phyloP scores from a whole-genome alignment of 202 grass and related monocot genomes.

The Schoenoplectus tabernaemontani region DNA sequence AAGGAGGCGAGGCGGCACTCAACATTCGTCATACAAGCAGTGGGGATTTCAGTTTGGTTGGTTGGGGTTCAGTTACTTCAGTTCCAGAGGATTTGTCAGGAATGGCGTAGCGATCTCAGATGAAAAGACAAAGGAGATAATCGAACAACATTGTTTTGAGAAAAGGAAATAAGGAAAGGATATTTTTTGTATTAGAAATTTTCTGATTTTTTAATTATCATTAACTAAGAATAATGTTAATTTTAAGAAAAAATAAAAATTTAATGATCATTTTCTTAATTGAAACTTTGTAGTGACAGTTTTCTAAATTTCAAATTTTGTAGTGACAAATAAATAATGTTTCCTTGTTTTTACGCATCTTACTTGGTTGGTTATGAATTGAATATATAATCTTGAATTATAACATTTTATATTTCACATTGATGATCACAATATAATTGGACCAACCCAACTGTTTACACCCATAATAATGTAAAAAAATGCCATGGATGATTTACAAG shows the following conservation, averaged over 20 bases:
- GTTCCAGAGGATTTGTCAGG: not conserved
- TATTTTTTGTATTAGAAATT: too few relatives aligned
- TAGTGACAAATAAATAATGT: too few relatives aligned
- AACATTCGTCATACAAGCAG: constrained; percentile 8
- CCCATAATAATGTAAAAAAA: not conserved
- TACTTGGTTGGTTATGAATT: not conserved
- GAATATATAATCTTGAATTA: not conserved
- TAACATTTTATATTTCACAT: not conserved
- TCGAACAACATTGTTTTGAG: too few relatives aligned
- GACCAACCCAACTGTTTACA: not conserved
- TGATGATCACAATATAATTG: not conserved
- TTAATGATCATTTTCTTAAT: too few relatives aligned
- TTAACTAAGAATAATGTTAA: too few relatives aligned
- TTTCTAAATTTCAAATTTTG: too few relatives aligned
- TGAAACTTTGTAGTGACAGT: too few relatives aligned
- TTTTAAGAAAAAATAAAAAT: too few relatives aligned
- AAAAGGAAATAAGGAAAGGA: too few relatives aligned
- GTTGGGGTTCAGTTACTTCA: not conserved
- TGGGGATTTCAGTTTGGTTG: constrained; percentile 8
- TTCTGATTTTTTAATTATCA: too few relatives aligned
- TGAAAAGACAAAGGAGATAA: too few relatives aligned
- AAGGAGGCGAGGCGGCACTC: not conserved
- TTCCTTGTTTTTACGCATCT: too few relatives aligned
- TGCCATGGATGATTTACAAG: not conserved
- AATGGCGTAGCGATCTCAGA: not conserved